Percentiles rank a stretch among this genome's conserved stretches.
Evolutionary conservation across 1,284 basidiomycete species (phyloP).

Genomic region (Grifola frondosa): DNA sequence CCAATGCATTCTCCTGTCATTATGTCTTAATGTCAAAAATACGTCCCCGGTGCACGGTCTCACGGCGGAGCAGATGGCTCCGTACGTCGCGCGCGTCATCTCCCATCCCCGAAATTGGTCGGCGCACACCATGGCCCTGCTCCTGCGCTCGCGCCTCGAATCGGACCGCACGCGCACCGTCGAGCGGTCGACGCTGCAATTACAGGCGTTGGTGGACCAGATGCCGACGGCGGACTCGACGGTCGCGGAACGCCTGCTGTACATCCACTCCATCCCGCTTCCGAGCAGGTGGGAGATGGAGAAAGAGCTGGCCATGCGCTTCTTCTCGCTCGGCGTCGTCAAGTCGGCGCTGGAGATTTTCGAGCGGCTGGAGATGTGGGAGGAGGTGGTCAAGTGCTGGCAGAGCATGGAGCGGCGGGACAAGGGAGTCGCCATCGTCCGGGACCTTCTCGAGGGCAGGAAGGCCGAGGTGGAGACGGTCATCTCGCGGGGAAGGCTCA

Average conservation of each 20-base stretch:
- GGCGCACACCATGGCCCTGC: conserved; percentile 90
- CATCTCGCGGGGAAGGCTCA: conserved; percentile 56
- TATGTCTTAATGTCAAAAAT: conserved; percentile 89
- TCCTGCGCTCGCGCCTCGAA: conserved; percentile 88
- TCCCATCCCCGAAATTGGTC: conserved; percentile 91
- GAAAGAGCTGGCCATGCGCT: conserved; percentile 81
- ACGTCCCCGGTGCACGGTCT: conserved; percentile 85
- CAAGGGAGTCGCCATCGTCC: conserved; percentile 76
- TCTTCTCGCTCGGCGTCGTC: conserved; percentile 80
- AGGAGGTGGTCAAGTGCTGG: conserved; percentile 88
- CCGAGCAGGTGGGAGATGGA: conserved; percentile 93
- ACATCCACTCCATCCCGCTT: conserved; percentile 76
- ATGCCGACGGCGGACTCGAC: conserved; percentile 85
- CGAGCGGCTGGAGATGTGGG: conserved; percentile 95
- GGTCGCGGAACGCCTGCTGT: conserved; percentile 70
- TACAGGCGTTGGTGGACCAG: conserved; percentile 92
- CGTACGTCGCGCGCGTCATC: conserved; percentile 86
- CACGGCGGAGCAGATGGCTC: conserved; percentile 86
- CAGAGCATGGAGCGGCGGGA: conserved; percentile 77
- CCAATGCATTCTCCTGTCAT: conserved; percentile 85
- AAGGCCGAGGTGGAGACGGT: conserved; percentile 82
- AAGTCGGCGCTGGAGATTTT: conserved; percentile 90
- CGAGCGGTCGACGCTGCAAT: conserved; percentile 85
- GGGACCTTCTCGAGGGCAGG: conserved; percentile 79
- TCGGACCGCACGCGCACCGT: conserved; percentile 84